phyloP scores from a whole-genome alignment of 192 early-diverging fungal genomes.

The Glomus cerebriforme region DNA sequence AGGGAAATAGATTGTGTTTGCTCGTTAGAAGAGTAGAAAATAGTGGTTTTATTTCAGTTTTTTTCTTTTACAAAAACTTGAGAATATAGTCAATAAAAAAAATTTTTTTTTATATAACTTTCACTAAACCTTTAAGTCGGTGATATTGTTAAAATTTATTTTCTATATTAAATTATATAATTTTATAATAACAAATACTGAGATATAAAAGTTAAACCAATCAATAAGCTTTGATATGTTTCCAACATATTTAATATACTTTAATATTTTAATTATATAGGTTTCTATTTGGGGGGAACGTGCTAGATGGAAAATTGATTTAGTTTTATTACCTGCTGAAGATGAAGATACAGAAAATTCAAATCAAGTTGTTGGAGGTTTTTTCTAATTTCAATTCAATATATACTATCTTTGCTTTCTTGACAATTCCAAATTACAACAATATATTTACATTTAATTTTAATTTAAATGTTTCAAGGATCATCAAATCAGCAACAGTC shows the following conservation, averaged over 20 bases:
- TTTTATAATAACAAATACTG: not conserved
- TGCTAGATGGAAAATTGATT: constrained; percentile 12
- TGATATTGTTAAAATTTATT: too few species aligned
- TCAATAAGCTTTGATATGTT: not conserved
- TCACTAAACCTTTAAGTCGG: too few species aligned
- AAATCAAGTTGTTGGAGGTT: constrained; percentile 1
- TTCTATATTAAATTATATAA: too few species aligned
- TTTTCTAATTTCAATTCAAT: too few species aligned
- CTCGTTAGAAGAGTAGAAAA: not conserved
- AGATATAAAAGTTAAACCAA: not conserved
- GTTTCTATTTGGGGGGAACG: constrained; percentile 3
- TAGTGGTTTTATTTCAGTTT: not conserved
- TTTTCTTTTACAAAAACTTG: not conserved
- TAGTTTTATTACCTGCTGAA: not conserved
- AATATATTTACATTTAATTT: too few species aligned
- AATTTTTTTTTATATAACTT: too few species aligned
- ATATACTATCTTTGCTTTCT: too few species aligned
- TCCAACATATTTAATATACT: not conserved
- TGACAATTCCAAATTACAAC: too few species aligned
- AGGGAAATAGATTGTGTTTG: not conserved
- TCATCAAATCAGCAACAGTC: too few species aligned
- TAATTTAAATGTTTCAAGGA: too few species aligned
- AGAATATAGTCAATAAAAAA: too few species aligned
- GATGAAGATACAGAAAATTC: not conserved
- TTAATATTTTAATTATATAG: not conserved